Evolutionary conservation across 805 yeast species (phyloP).

Genomic region (Pichia insulana): DNA sequence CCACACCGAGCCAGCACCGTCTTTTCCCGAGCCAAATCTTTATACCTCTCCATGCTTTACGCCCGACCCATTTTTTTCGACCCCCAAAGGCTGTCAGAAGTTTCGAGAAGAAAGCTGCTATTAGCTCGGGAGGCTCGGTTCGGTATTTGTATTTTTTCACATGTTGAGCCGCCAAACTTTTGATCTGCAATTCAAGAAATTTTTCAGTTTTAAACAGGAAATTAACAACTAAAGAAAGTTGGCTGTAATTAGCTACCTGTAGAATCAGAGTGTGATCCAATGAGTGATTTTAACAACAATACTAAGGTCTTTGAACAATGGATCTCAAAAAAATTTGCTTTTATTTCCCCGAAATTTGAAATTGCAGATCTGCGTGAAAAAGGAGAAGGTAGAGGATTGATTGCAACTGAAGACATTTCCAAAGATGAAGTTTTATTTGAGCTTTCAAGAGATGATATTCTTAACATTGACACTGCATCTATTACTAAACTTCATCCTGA

Average conservation of each 20-base stretch:
- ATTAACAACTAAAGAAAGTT: neutral
- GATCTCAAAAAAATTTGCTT: constrained; percentile 35
- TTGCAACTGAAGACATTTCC: constrained; percentile 53
- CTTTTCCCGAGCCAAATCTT: too few relatives aligned
- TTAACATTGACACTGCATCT: constrained; percentile 53
- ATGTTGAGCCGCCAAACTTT: too few relatives aligned
- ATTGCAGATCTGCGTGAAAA: constrained; percentile 51
- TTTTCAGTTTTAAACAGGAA: too few relatives aligned
- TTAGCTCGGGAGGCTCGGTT: too few relatives aligned
- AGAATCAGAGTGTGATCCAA: neutral
- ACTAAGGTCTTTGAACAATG: constrained; percentile 39
- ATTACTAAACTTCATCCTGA: constrained; percentile 29
- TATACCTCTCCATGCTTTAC: too few relatives aligned
- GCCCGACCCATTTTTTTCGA: too few relatives aligned
- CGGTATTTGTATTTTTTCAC: too few relatives aligned
- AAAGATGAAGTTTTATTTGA: constrained; percentile 59
- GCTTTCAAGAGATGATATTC: constrained; percentile 50
- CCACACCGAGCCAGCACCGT: too few relatives aligned
- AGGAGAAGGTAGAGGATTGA: constrained; percentile 71
- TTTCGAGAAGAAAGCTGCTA: too few relatives aligned
- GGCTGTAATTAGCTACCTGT: neutral
- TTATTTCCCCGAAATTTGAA: constrained; percentile 46
- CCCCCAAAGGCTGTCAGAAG: too few relatives aligned
- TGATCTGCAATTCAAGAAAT: too few relatives aligned
- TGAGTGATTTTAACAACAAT: constrained; percentile 14